These are phyloP conservation scores for Colletotrichum caudatum DNA, from an alignment of 2,329 filamentous ascomycete species.

Conservation along the genomic window DNA sequence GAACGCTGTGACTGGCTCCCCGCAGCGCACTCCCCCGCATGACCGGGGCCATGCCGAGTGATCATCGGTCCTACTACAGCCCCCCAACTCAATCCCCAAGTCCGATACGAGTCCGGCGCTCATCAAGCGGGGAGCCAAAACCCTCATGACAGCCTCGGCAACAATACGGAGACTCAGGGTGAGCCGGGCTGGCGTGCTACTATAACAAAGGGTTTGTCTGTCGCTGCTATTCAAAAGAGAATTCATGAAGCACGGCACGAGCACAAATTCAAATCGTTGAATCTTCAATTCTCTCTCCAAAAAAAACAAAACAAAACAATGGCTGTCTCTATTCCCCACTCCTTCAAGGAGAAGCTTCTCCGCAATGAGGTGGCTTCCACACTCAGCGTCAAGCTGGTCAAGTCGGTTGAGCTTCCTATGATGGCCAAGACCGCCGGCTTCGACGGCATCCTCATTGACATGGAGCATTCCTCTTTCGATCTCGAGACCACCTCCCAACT, in stretches of 20 bases:
- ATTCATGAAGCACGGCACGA: neutral
- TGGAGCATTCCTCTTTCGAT: conserved; percentile 57
- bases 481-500: conserved; percentile 53
- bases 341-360: conserved; percentile 47
- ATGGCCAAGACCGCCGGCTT: conserved; percentile 56
- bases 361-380: conserved; percentile 47
- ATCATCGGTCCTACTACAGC: neutral
- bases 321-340: conserved; percentile 44
- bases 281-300: too few relatives aligned
- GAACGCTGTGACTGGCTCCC: too few relatives aligned
- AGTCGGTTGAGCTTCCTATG: conserved; percentile 52
- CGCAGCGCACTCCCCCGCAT: neutral
- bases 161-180: neutral
- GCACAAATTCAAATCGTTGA: neutral
- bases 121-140: neutral
- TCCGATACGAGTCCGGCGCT: neutral
- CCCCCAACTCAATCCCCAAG: neutral
- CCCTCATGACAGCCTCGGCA: conserved; percentile 11
- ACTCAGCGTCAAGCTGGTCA: conserved; percentile 49
- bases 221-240: neutral
- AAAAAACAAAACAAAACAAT: conserved; percentile 36
- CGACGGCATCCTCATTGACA: conserved; percentile 57
- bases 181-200: neutral
- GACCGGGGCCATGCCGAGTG: neutral
- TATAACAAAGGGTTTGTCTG: conserved; percentile 7